Evolutionary conservation across 352 stramenopile genomes (phyloP).

Genomic region (Stephanocyclus meneghinianus): DNA sequence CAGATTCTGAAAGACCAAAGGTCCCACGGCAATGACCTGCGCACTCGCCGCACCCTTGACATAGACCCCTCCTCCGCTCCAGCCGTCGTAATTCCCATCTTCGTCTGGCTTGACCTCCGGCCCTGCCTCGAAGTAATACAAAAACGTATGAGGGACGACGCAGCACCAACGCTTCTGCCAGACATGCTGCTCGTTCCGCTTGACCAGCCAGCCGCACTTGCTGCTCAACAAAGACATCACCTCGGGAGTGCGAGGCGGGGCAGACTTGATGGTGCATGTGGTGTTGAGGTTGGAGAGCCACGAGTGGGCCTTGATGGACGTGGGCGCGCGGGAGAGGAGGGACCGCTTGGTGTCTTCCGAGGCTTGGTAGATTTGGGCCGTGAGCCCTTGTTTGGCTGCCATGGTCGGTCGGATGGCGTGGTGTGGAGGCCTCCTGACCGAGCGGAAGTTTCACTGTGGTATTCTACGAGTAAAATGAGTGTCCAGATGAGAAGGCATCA

Average conservation of each 20-base stretch:
- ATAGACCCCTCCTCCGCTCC: conserved; percentile 45
- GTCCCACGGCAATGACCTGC: conserved; percentile 8
- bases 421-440: too few relatives aligned
- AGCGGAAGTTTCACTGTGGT: too few relatives aligned
- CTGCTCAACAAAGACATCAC: conserved; percentile 71
- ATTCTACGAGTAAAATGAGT: too few relatives aligned
- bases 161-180: conserved; percentile 85
- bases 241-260: conserved; percentile 73
- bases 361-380: conserved; percentile 76
- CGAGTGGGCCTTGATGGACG: conserved; percentile 60
- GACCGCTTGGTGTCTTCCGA: conserved; percentile 80
- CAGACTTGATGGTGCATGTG: conserved; percentile 82
- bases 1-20: conserved; percentile 35
- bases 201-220: conserved; percentile 82
- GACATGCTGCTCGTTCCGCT: conserved; percentile 84
- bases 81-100: conserved; percentile 34
- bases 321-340: conserved; percentile 63
- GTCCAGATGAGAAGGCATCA: too few relatives aligned
- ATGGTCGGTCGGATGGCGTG: conserved; percentile 37
- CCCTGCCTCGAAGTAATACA: conserved; percentile 86
- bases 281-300: conserved; percentile 83
- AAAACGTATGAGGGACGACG: conserved; percentile 85
- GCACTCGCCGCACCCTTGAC: conserved; percentile 14
- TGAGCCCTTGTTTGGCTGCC: conserved; percentile 78
- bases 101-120: conserved; percentile 37